Conservation (phyloP, 1,284 basidiomycete genomes). For the Ceraceosorus bombacis region DNA sequence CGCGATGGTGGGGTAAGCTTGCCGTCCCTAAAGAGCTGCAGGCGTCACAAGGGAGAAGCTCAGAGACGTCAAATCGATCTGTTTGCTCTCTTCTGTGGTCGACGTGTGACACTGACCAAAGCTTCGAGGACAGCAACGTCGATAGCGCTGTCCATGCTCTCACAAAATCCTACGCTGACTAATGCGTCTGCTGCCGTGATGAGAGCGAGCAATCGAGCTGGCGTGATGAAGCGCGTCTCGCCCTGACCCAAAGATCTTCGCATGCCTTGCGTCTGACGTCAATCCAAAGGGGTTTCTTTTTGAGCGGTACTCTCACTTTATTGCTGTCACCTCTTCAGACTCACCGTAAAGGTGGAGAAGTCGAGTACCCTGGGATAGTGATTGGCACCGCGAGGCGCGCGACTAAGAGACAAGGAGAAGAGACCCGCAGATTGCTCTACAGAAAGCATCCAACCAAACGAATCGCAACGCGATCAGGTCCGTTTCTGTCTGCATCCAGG, state of each 20-base stretch:
- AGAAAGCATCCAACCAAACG: not conserved
- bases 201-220: slow-evolving; percentile 60
- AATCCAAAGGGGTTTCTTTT: no score
- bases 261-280: slow-evolving; percentile 69
- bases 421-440: not conserved
- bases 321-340: no score
- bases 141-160: slow-evolving; percentile 45
- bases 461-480: no score
- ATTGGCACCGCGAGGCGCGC: slow-evolving; percentile 2
- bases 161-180: slow-evolving; percentile 42
- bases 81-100: no score
- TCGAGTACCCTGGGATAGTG: slow-evolving; percentile 40
- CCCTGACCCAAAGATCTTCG: slow-evolving; percentile 83
- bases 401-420: not conserved
- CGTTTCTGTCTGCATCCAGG: no score
- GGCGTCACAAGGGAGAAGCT: not conserved
- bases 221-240: slow-evolving; percentile 83
- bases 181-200: slow-evolving; percentile 38
- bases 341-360: slow-evolving; percentile 75
- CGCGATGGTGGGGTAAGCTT: slow-evolving; percentile 32
- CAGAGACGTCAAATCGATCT: no score
- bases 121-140: slow-evolving; percentile 43
- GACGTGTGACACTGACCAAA: slow-evolving; percentile 11
- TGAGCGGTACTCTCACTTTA: no score
- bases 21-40: slow-evolving; percentile 38